Percentiles rank a stretch among this genome's conserved stretches.
Conservation (phyloP, 2,329 filamentous ascomycete genomes). For the Ceratocystis diversiconidia region DNA sequence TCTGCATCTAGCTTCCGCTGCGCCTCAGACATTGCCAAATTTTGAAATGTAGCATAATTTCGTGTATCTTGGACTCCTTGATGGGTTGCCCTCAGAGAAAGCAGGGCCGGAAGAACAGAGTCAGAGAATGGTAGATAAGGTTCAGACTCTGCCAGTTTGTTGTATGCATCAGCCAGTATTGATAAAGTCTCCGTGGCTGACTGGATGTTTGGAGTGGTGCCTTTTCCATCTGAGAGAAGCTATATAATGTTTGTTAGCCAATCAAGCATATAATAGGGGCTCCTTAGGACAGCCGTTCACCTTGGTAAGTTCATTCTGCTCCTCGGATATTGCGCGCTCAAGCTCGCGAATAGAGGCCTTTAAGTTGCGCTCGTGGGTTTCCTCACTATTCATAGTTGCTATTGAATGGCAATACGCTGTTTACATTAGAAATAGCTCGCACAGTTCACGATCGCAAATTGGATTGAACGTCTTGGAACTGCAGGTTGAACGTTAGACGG, state of each 20-base stretch:
- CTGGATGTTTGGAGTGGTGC: constrained; percentile 10
- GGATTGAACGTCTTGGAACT: background rate
- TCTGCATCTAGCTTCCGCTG: constrained; percentile 38
- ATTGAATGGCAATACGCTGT: too few species aligned
- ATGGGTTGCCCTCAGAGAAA: constrained; percentile 55
- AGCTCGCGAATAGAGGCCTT: constrained; percentile 55
- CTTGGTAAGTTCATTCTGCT: constrained; percentile 36
- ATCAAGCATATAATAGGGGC: background rate
- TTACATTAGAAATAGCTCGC: too few species aligned
- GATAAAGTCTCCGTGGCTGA: constrained; percentile 24
- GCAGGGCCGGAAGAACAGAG: constrained; percentile 55
- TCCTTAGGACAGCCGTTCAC: constrained; percentile 23
- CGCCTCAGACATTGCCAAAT: constrained; percentile 29
- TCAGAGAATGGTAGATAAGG: constrained; percentile 52
- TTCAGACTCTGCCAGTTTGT: constrained; percentile 43
- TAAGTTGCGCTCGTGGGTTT: constrained; percentile 39
- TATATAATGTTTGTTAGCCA: constrained; percentile 16
- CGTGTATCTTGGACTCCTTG: constrained; percentile 51
- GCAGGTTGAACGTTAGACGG: constrained; percentile 1
- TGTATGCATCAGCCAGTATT: constrained; percentile 51
- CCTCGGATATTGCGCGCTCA: constrained; percentile 41
- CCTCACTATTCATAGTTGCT: constrained; percentile 20
- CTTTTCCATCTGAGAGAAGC: constrained; percentile 19
- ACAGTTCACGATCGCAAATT: too few species aligned
- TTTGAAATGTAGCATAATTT: constrained; percentile 38